phyloP scores from a whole-genome alignment of 495 filamentous ascomycete genomes.

The Penicillium atrosanguineum region DNA sequence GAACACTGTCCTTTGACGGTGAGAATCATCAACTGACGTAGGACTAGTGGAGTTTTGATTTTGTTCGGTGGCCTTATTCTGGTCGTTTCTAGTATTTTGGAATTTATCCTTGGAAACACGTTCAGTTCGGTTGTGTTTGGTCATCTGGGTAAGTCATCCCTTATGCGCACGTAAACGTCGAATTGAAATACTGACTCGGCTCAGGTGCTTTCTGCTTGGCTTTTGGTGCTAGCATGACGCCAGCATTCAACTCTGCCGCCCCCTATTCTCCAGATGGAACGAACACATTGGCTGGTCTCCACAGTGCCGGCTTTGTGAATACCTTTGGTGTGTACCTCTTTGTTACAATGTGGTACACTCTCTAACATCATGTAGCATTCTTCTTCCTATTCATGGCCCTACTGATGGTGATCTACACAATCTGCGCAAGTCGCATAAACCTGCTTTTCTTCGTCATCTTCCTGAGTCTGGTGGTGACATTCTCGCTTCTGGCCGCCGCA shows the following conservation, averaged over 20 bases:
- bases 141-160: conserved; percentile 37
- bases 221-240: conserved; percentile 56
- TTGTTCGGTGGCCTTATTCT: conserved; percentile 37
- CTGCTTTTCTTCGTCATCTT: conserved; percentile 63
- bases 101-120: conserved; percentile 63
- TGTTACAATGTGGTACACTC: neutral
- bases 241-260: conserved; percentile 50
- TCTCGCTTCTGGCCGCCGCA: conserved; percentile 52
- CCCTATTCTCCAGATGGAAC: conserved; percentile 24
- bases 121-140: conserved; percentile 64
- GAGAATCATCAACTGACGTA: neutral
- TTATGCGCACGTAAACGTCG: neutral
- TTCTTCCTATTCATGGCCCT: conserved; percentile 35
- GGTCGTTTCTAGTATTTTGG: conserved; percentile 54
- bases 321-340: conserved; percentile 33
- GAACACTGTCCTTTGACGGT: neutral
- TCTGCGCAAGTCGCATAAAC: conserved; percentile 66
- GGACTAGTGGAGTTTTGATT: conserved; percentile 18
- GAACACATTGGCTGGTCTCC: conserved; percentile 33
- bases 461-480: conserved; percentile 55
- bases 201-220: conserved; percentile 62
- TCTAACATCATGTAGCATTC: conserved; percentile 6
- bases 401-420: conserved; percentile 61
- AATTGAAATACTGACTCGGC: neutral
- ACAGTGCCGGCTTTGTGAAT: conserved; percentile 41